Evolutionary conservation across 163 green algal genomes (phyloP), one percentile per base, ranked within the genome.

Genomic region (Chloromonas sp.): DNA sequence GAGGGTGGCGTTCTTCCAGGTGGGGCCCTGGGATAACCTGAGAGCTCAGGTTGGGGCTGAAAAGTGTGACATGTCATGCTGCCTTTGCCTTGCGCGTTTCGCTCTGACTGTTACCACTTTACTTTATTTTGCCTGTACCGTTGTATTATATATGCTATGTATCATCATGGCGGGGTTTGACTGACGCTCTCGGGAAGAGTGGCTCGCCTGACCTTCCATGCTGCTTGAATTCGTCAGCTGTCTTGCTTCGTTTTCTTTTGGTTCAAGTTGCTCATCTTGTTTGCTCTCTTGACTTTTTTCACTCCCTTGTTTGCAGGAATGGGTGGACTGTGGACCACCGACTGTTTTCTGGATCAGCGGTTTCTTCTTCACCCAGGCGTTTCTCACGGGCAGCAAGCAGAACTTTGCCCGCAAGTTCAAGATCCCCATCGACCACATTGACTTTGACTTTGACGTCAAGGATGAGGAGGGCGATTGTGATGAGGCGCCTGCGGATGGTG

Each of bases 291-390:
- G 8, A 60, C 3, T 81, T 59, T 14, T 14, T 15, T 36, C 59
- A 58, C 14, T 36, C 36, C 36, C 36, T 36, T 61, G 14, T 2
- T 61, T 80, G 82, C 82, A 81, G 74, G 77, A 85, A 61, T 96
- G 93, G 93, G 85, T 96, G 14, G 86, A 92, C 15, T 57, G 85
- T 2, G 93, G 93, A 3, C 60, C 88, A 2, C 93, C 93, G 11
- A 85, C 81, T 1, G 90, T 93, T 2, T 96, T 91, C 84, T 96
- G 93, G 93, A 89, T 96, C 82, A 90, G 84, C 62, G 91, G 91
- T 79, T 96, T 96, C 89, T 96, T 96, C 89, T 96, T 96, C 88
- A 96, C 93, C 14, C 90, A 96, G 92, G 93, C 93, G 2, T 96
- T 96, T 91, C 88, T 96, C 59, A 95, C 93, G 2, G 92, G 90